Base-by-base conservation (phyloP, 768 basidiomycete species). In the Imleria badia region DNA sequence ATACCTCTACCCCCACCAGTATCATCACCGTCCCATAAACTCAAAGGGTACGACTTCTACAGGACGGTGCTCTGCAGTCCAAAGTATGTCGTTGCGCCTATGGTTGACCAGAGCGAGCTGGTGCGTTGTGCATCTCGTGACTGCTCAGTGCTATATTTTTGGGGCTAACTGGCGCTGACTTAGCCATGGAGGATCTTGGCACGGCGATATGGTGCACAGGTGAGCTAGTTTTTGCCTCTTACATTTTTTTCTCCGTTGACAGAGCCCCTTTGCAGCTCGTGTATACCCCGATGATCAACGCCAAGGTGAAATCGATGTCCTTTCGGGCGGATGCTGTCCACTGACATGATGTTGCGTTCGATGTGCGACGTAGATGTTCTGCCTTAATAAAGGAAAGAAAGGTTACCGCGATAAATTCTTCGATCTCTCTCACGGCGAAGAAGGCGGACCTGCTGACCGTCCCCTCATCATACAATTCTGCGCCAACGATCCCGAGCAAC, bases 211-310 rank as follows among this genome's bases (percentile, higher is more conserved):
- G 91, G 91, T 29, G 88, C 87, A 30, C 84, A 93, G 72, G 90
- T 89, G 55, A 45, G 52, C 48, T 48, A 9, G 34, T 57, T 56
- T 46, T 55, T 3, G 11, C 3, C 22, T 3, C 11, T 10, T 20
- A 14, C 15, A 20, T 20, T 10, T 33, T 20, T 10, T 33, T 23
- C 13, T 19, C 5, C 12, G 17, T 13, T 20, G 33, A 23, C n/a
- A 13, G n/a, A 54, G 19, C 4, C 33, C 3, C 10, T 12, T 33
- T 17, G 42, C 64, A 94, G 84, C 80, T 98, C 20, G 81, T 84
- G n/a, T 98, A 97, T 67, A 94, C 95, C 0, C 97, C 97, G 17
- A 99, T 99, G 97, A 97, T 99, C 64, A 92, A 96, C 58, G 92
- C 94, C 55, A 94, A 91, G 75, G 87, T 88, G 45, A 26, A 64